phyloP scores from a whole-genome alignment of 2,329 filamentous ascomycete species.

The Chaetomiaceae sp. region DNA sequence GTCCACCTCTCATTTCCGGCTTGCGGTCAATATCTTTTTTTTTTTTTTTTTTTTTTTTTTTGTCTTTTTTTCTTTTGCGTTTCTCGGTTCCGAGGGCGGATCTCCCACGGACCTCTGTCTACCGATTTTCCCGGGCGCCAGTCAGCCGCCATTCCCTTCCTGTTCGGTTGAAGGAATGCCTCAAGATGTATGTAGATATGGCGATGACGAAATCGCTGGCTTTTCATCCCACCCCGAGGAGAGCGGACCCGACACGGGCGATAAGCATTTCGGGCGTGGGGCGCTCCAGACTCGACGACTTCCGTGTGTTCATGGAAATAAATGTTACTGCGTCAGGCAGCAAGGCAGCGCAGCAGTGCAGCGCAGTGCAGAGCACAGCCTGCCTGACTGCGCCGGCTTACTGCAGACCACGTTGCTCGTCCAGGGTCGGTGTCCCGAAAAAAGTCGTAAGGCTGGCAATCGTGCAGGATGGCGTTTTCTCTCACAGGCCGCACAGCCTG shows the following conservation, averaged over 20 bases:
- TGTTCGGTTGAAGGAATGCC: neutral
- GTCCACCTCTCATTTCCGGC: slow-evolving; percentile 11
- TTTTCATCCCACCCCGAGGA: neutral
- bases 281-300: too few relatives aligned
- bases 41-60: neutral
- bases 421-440: neutral
- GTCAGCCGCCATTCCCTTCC: neutral
- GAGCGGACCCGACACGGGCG: neutral
- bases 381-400: slow-evolving; percentile 16
- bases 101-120: neutral
- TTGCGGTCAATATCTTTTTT: neutral
- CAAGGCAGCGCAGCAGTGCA: too few relatives aligned
- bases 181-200: neutral
- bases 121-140: slow-evolving; percentile 4
- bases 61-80: neutral
- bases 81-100: neutral
- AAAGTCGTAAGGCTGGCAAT: slow-evolving; percentile 8
- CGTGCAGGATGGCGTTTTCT: slow-evolving; percentile 3
- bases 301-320: too few relatives aligned
- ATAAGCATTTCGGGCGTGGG: neutral
- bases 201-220: neutral
- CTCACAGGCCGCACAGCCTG: neutral
- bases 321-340: too few relatives aligned
- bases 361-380: neutral
- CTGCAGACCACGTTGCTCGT: slow-evolving; percentile 8